Conservation (phyloP, 2,329 filamentous ascomycete species). For the Alternaria brassicae region DNA sequence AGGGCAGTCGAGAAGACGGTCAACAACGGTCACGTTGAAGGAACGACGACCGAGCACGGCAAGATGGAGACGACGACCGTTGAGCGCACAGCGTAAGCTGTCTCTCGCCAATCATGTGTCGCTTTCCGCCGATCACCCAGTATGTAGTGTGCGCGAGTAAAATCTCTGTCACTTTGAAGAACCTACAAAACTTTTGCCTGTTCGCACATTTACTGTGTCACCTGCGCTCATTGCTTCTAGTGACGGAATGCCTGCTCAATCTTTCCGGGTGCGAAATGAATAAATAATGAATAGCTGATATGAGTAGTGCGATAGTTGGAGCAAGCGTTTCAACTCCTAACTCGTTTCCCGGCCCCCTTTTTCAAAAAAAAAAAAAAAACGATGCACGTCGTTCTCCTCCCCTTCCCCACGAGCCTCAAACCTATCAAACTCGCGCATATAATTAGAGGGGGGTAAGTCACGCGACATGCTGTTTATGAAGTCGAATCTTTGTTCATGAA, state of each 20-base stretch:
- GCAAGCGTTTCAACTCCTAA: no score
- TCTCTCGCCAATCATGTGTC: background rate
- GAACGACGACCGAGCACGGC: background rate
- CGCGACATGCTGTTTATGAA: no score
- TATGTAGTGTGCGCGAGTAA: background rate
- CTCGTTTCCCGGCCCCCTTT: no score
- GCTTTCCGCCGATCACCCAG: background rate
- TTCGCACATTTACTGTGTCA: background rate
- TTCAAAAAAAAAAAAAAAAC: no score
- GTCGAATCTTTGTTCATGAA: no score
- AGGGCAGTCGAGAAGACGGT: constrained; percentile 47
- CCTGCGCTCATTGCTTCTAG: background rate
- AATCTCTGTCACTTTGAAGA: background rate
- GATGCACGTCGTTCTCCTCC: no score
- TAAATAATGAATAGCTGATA: background rate
- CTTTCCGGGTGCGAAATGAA: background rate
- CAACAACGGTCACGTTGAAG: constrained; percentile 27
- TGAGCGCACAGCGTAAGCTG: constrained; percentile 26
- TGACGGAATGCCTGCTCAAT: background rate
- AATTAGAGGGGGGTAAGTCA: no score
- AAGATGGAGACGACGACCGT: constrained; percentile 6
- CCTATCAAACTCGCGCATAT: background rate
- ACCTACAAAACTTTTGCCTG: background rate
- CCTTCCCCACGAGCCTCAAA: background rate
- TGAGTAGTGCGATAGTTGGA: background rate